A percentile compares a stretch with the other conserved stretches of the same genome.
Conservation (phyloP, 2,329 filamentous ascomycete genomes). For the Chrysoporthe cubensis region DNA sequence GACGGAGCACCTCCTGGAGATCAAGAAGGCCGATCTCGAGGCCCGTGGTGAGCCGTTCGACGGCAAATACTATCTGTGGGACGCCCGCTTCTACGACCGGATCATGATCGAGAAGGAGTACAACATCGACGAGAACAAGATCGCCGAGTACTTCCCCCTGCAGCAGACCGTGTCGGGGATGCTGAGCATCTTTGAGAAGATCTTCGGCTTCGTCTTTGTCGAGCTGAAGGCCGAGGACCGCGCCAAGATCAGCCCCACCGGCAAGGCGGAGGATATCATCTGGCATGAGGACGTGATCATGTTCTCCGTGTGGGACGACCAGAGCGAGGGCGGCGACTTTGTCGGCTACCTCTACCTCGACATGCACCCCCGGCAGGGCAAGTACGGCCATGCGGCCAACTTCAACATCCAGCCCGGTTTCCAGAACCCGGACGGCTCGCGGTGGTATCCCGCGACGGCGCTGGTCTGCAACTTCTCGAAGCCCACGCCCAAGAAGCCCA, state of each 20-base stretch:
- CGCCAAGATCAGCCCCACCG: constrained; percentile 65
- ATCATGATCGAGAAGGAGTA: constrained; percentile 82
- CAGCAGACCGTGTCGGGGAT: constrained; percentile 74
- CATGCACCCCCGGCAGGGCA: constrained; percentile 77
- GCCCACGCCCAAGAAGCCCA: constrained; percentile 75
- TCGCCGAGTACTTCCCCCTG: constrained; percentile 84
- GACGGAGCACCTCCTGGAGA: constrained; percentile 67
- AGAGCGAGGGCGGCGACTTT: constrained; percentile 70
- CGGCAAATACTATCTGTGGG: constrained; percentile 80
- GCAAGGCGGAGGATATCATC: constrained; percentile 71
- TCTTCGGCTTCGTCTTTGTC: constrained; percentile 80
- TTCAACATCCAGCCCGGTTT: constrained; percentile 80
- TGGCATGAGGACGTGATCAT: constrained; percentile 86
- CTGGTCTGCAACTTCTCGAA: constrained; percentile 88
- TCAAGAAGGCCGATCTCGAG: constrained; percentile 74
- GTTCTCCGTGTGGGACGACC: constrained; percentile 82
- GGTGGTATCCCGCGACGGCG: constrained; percentile 77
- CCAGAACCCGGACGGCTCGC: constrained; percentile 64
- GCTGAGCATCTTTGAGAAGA: constrained; percentile 81
- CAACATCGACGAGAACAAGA: constrained; percentile 76
- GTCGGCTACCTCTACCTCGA: constrained; percentile 85
- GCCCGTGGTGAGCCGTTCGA: constrained; percentile 63
- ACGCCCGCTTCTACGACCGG: constrained; percentile 78
- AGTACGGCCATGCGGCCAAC: constrained; percentile 85
- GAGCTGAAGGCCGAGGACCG: constrained; percentile 71